These are phyloP conservation scores for Xylaria sp. DNA, from an alignment of 2,329 filamentous ascomycete genomes.

Conservation along the genomic window DNA sequence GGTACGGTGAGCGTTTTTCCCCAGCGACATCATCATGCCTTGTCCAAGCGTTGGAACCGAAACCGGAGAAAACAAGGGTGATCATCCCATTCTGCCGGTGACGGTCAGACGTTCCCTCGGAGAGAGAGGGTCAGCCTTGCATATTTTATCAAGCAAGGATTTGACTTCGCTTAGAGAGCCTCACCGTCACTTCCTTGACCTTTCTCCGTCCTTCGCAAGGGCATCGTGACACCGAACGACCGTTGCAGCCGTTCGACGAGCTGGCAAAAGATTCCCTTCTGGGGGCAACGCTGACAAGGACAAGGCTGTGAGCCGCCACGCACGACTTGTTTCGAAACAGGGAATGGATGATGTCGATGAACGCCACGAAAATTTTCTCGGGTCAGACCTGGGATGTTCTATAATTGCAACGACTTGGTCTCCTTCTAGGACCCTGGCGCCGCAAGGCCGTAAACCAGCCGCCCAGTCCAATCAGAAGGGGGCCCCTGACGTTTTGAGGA, in stretches of 20 bases:
- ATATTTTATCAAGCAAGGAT: constrained; percentile 10
- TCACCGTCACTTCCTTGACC: constrained; percentile 15
- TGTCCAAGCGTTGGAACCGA: not conserved
- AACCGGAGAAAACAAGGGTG: not conserved
- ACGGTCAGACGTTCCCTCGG: not conserved
- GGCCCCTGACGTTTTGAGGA: not conserved
- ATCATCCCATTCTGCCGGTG: not conserved
- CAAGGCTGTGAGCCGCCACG: constrained; percentile 18
- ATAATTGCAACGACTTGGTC: constrained; percentile 30
- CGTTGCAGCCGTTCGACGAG: not conserved
- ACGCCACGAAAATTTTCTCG: constrained; percentile 39
- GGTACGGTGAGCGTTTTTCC: constrained; percentile 2
- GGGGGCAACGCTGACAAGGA: constrained; percentile 17
- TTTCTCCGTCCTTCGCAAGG: constrained; percentile 12
- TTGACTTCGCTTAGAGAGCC: constrained; percentile 15
- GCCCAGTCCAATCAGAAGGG: constrained; percentile 28
- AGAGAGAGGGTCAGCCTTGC: constrained; percentile 15
- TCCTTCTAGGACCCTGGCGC: constrained; percentile 29
- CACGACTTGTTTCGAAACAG: constrained; percentile 22
- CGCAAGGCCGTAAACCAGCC: constrained; percentile 18
- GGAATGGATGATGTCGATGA: constrained; percentile 1
- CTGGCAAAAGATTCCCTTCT: not conserved
- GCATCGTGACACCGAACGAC: constrained; percentile 2
- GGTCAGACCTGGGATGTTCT: constrained; percentile 33
- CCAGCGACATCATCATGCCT: not conserved